phyloP scores from a whole-genome alignment of 805 yeast genomes.

The Yarrowia sp. region DNA sequence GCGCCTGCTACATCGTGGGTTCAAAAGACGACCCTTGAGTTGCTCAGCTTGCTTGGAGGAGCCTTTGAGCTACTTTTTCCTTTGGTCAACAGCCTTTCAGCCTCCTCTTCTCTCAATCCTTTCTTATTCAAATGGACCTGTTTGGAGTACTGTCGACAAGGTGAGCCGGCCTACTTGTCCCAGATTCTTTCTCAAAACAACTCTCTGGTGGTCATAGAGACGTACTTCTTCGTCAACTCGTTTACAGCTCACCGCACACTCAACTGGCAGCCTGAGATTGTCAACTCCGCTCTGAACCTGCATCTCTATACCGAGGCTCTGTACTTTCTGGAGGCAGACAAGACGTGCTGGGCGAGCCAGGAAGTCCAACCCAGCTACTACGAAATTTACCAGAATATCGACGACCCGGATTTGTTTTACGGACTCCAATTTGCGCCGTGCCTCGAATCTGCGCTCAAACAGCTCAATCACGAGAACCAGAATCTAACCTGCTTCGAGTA shows the following conservation, averaged over 20 bases:
- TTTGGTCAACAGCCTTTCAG: neutral
- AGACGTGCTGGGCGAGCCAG: neutral
- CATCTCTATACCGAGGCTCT: conserved; percentile 12
- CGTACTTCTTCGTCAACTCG: conserved; percentile 10
- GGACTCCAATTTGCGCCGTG: neutral
- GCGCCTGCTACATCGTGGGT: neutral
- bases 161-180: neutral
- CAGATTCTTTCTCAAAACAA: neutral
- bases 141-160: neutral
- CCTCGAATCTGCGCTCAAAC: neutral
- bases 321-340: conserved; percentile 4
- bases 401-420: conserved; percentile 21
- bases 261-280: neutral
- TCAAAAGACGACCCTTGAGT: neutral
- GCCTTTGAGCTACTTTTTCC: neutral
- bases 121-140: conserved; percentile 7
- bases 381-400: conserved; percentile 17
- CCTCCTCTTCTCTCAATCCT: neutral
- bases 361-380: conserved; percentile 7
- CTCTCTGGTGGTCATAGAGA: neutral
- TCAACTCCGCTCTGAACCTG: neutral
- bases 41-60: neutral
- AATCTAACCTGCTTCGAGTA: conserved; percentile 7
- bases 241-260: neutral
- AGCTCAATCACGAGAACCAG: conserved; percentile 6